Evolutionary conservation across 2,329 filamentous ascomycete species (phyloP), one percentile per base, ranked within the genome.

Genomic region (Aplosporella prunicola): DNA sequence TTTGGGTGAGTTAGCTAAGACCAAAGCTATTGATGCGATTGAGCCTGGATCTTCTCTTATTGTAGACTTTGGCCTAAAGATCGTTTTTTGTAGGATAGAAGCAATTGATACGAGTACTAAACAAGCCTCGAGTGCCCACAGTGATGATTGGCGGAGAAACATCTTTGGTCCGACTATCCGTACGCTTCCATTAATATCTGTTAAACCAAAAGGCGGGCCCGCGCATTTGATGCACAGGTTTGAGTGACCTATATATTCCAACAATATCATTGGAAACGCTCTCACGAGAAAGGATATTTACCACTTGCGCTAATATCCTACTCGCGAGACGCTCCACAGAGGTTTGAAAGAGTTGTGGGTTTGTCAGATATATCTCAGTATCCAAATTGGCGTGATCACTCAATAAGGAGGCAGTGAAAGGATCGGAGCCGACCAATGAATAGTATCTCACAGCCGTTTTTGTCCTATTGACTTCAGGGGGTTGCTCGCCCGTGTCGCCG

Each of bases 1-100:
- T 16, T 23, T 32, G 8, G 29, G 11, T 3, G 36, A 39, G 4
- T 22, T 15, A 4, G 36, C 36, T 13, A 39, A 30, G 9, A 33
- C 23, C 3, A 32, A 9, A 0, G 36, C 36, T 16, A 15, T 32
- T 9, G 36, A n/a, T 8, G 36, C 36, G 6, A 39, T 39, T 2
- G 36, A 33, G 23, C 36, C 36, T 8, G 36, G 29, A 8, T 39
- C 36, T 14, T 39, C 29, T 4, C 24, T 29, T n/a, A 39, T 6
- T 7, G 28, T 28, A 2, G 29, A 32, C 14, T 23, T 39, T 3
- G 36, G 36, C 7, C 36, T 11, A 24, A 39, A 13, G n/a, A 39
- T n/a, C 4, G 36, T 39, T 4, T 17, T 32, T 5, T 39, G 36
- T 4, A 28, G 13, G 6, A 39, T 9, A n/a, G 29, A 33, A 4